A percentile compares a stretch with the other conserved stretches of the same genome.
These are phyloP conservation scores for Cylindrotheca fusiformis DNA, from an alignment of 108 stramenopile species.

Conservation along the genomic window DNA sequence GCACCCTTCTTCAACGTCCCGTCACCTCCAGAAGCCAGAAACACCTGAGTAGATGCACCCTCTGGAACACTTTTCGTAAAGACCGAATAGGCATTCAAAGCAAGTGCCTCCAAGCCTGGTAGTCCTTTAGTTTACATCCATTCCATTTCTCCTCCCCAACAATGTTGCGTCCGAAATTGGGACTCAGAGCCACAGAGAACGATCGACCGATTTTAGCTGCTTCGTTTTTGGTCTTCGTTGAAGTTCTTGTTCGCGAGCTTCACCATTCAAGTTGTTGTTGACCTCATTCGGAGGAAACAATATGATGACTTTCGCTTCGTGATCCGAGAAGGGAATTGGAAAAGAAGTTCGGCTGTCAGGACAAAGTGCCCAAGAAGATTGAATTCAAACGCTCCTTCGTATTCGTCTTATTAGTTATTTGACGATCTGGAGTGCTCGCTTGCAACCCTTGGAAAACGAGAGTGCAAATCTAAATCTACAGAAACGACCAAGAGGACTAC, in stretches of 20 bases:
- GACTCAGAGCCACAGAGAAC: conserved; percentile 66
- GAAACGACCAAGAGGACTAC: too few species aligned
- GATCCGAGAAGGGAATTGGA: conserved; percentile 41
- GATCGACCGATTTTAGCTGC: conserved; percentile 47
- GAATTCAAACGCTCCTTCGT: conserved; percentile 74
- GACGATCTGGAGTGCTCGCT: conserved; percentile 53
- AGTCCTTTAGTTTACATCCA: conserved; percentile 42
- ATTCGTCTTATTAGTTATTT: conserved; percentile 79
- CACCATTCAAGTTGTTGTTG: conserved; percentile 63
- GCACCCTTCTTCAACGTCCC: conserved; percentile 20
- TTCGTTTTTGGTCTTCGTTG: conserved; percentile 44
- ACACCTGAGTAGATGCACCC: conserved; percentile 72
- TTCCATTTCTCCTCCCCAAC: conserved; percentile 49
- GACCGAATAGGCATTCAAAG: conserved; percentile 23
- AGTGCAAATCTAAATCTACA: too few species aligned
- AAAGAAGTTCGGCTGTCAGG: conserved; percentile 58
- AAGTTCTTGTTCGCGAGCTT: conserved; percentile 83
- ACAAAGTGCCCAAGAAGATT: conserved; percentile 90
- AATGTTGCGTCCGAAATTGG: conserved; percentile 62
- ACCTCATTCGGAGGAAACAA: conserved; percentile 66
- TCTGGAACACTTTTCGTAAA: conserved; percentile 48
- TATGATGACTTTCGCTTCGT: conserved; percentile 59
- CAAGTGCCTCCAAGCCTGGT: conserved; percentile 30
- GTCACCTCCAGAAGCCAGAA: conserved; percentile 42
- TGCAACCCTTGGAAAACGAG: too few species aligned